Base-by-base conservation (phyloP, 495 filamentous ascomycete species). In the Letharia columbiana region DNA sequence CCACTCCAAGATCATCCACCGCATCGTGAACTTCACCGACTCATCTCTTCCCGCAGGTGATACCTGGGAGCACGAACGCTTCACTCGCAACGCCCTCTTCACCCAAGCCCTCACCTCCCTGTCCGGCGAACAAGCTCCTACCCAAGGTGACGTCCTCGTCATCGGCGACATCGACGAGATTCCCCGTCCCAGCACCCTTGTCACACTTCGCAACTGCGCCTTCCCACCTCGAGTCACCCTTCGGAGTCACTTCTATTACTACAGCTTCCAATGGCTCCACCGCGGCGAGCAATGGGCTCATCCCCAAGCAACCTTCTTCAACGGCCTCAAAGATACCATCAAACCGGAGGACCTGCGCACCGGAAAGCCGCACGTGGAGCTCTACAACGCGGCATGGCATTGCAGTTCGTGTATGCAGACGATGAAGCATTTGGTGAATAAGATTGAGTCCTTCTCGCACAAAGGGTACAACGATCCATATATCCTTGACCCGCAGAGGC, bases 191-290 rank as follows among this genome's bases (percentile, higher is more conserved):
- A 74, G 72, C 44, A 76, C 79, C 1, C 66, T 84, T 17, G 65
- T 70, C 11, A 64, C 79, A 3, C 75, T 85, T 0, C 77, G 78
- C 3, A 74, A 76, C 8, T 85, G 82, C 74, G 64, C 60, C 4
- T 83, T 83, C 71, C 82, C 82, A 1, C 76, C 74, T 15, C 78
- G 82, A 13, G 72, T 82, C 35, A 84, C 82, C 9, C 76, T 85
- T n/a, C 71, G 77, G 20, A 79, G 74, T 33, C 69, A 75, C 35
- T 84, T 82, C 72, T 84, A 84, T 70, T 83, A 83, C 70, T 85
- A 85, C 73, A 76, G 73, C 64, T 85, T 84, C 72, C 82, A 84
- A 71, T 84, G 77, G 72, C 72, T 77, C 44, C 82, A 83, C 62
- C 72, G 71, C 17, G 79, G 77, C n/a, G 31, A 72, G 37, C 77